Evolutionary conservation across 2,329 filamentous ascomycete species (phyloP).

Genomic region (Aspergillus carbonarius): DNA sequence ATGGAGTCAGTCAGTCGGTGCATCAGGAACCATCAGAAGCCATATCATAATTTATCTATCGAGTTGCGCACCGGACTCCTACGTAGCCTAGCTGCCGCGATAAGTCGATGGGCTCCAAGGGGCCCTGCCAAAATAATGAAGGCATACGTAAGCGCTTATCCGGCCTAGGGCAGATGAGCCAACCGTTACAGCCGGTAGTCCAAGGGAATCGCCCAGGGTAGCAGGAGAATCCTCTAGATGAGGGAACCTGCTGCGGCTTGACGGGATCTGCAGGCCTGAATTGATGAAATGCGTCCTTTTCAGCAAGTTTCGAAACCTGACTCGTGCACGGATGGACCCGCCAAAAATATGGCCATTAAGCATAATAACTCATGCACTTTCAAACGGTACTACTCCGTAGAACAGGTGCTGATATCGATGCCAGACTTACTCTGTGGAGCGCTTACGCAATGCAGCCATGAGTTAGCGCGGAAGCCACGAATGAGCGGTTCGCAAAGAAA

Average conservation of each 20-base stretch:
- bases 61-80: background rate
- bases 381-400: too few relatives aligned
- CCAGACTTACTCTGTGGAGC: background rate
- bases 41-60: background rate
- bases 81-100: background rate
- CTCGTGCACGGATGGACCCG: background rate
- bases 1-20: background rate
- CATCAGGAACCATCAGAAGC: background rate
- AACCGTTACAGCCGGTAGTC: background rate
- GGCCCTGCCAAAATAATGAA: background rate
- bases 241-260: background rate
- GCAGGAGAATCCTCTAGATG: background rate
- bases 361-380: background rate
- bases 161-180: background rate
- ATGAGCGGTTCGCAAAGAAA: background rate
- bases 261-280: background rate
- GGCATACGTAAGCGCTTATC: conserved; percentile 1
- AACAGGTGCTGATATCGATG: background rate
- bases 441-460: conserved; percentile 1
- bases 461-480: background rate
- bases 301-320: background rate
- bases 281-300: background rate
- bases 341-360: background rate
- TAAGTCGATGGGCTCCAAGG: background rate
- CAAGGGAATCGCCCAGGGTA: background rate